Conservation (phyloP, 331 rosid genomes). For the Acacia pycnantha region DNA sequence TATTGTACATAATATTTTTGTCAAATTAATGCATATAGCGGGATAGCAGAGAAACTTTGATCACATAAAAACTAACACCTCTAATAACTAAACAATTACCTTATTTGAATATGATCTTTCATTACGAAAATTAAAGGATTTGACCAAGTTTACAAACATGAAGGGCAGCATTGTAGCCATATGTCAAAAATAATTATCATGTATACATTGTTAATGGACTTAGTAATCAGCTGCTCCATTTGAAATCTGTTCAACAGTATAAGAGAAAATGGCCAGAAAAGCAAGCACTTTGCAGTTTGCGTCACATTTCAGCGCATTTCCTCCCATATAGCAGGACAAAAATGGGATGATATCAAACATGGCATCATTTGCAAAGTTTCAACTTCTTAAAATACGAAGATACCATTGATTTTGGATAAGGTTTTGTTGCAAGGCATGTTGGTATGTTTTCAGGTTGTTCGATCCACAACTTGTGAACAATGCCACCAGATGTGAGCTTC, state of each 20-base stretch:
- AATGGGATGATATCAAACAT: background rate
- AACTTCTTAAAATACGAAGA: conserved; percentile 53
- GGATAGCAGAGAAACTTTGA: background rate
- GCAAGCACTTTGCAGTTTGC: background rate
- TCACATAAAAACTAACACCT: background rate
- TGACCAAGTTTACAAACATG: background rate
- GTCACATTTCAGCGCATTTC: background rate
- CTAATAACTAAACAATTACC: background rate
- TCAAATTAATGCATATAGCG: background rate
- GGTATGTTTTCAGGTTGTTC: conserved; percentile 72
- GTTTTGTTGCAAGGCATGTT: conserved; percentile 68
- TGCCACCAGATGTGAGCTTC: conserved; percentile 51
- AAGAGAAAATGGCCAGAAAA: background rate
- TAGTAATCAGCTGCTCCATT: background rate
- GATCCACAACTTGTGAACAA: conserved; percentile 56
- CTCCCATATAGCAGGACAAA: background rate
- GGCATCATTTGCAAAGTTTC: conserved; percentile 56
- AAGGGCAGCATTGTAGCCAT: background rate
- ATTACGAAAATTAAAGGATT: background rate
- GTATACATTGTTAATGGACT: background rate
- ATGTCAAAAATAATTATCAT: background rate
- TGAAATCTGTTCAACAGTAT: background rate
- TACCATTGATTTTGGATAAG: conserved; percentile 52
- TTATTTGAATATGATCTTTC: background rate
- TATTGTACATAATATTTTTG: background rate